A percentile compares a stretch with the other conserved stretches of the same genome.
These are phyloP conservation scores for Fusarium brachygibbosum DNA, from an alignment of 2,329 filamentous ascomycete species.

Conservation along the genomic window DNA sequence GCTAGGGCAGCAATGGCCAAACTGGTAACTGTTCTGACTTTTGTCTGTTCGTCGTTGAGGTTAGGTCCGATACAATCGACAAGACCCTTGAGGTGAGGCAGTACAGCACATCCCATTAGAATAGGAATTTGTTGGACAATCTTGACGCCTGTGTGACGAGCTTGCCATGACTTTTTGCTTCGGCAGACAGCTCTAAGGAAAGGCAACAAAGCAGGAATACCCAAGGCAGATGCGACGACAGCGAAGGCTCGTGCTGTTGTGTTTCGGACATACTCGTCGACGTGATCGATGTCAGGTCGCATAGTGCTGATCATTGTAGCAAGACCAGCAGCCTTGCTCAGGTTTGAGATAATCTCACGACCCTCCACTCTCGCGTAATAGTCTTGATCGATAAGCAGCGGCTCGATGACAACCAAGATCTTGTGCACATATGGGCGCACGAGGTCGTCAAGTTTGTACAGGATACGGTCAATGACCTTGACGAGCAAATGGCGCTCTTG, in stretches of 20 bases:
- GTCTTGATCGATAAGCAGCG: constrained; percentile 98
- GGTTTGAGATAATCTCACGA: constrained; percentile 98
- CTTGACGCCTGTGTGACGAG: constrained; percentile 97
- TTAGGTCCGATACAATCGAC: constrained; percentile 98
- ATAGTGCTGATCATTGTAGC: constrained; percentile 99
- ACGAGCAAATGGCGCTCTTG: constrained; percentile 98
- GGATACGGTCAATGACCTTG: constrained; percentile 98
- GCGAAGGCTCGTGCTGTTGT: constrained; percentile 97
- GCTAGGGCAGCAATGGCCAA: constrained; percentile 94
- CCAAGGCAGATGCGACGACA: constrained; percentile 94
- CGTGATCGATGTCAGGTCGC: constrained; percentile 98
- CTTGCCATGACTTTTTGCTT: constrained; percentile 99
- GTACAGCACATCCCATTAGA: constrained; percentile 95
- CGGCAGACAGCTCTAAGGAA: constrained; percentile 96
- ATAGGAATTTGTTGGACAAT: constrained; percentile 99
- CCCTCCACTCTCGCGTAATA: constrained; percentile 99
- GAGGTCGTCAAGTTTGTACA: constrained; percentile 98
- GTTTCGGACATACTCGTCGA: constrained; percentile 98
- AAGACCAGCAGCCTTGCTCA: constrained; percentile 94
- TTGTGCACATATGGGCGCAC: constrained; percentile 98
- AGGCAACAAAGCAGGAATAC: constrained; percentile 93
- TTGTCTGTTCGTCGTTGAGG: constrained; percentile 96
- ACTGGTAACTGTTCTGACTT: constrained; percentile 95
- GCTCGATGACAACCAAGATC: constrained; percentile 98
- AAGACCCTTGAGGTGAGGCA: constrained; percentile 94